These are phyloP conservation scores for Ogataea zsoltii DNA, from an alignment of 805 yeast species.

Conservation along the genomic window DNA sequence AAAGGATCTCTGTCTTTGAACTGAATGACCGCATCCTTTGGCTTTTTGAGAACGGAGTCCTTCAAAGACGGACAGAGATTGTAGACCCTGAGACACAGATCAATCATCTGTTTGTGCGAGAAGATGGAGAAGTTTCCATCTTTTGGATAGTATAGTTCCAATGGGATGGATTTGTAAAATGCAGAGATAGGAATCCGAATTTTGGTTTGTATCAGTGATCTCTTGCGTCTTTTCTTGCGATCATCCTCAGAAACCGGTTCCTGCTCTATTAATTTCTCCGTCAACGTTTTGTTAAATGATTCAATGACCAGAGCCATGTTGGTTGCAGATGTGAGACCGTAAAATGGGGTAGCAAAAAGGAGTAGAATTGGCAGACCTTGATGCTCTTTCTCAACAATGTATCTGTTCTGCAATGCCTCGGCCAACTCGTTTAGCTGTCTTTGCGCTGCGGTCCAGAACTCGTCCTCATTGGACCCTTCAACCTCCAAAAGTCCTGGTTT, in stretches of 20 bases:
- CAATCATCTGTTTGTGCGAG: slow-evolving; percentile 39
- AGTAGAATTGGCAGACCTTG: slow-evolving; percentile 44
- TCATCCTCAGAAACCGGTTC: slow-evolving; percentile 22
- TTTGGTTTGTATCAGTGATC: slow-evolving; percentile 13
- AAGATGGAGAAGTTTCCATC: slow-evolving; percentile 34
- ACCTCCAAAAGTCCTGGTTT: slow-evolving; percentile 26
- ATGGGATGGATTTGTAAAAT: slow-evolving; percentile 43
- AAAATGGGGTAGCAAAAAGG: slow-evolving; percentile 48
- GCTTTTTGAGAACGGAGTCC: neutral
- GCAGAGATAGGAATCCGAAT: slow-evolving; percentile 17
- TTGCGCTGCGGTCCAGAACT: slow-evolving; percentile 33
- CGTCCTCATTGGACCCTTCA: slow-evolving; percentile 16
- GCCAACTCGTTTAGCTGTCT: slow-evolving; percentile 13
- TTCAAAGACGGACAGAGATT: slow-evolving; percentile 48
- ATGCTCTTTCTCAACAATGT: slow-evolving; percentile 8
- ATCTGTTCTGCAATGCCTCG: slow-evolving; percentile 12
- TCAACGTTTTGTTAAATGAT: slow-evolving; percentile 42
- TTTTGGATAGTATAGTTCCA: slow-evolving; percentile 39
- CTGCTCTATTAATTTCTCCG: slow-evolving; percentile 16
- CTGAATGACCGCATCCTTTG: slow-evolving; percentile 8
- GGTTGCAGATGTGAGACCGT: slow-evolving; percentile 44
- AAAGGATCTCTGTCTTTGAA: slow-evolving; percentile 35
- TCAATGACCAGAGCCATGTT: slow-evolving; percentile 48
- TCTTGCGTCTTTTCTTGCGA: slow-evolving; percentile 30
- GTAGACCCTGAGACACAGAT: slow-evolving; percentile 55